Conservation (phyloP, 2,329 filamentous ascomycete genomes). For the Rhynchosporium graminicola region DNA sequence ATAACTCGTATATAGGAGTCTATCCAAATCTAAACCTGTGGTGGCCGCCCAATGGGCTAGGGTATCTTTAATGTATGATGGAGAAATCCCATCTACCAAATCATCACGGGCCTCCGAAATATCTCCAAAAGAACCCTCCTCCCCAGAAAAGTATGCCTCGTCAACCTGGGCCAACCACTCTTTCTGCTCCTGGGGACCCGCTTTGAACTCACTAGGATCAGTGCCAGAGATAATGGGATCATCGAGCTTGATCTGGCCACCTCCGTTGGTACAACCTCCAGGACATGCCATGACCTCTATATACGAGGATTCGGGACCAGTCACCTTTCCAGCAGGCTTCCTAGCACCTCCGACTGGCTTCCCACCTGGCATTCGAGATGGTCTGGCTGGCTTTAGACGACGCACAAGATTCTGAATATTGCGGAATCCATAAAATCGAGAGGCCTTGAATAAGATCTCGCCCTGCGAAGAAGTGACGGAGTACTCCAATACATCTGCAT, state of each 20-base stretch:
- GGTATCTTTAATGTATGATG: slow-evolving; percentile 63
- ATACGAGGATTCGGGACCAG: slow-evolving; percentile 74
- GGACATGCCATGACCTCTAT: slow-evolving; percentile 99
- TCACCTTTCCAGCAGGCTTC: slow-evolving; percentile 51
- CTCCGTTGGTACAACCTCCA: slow-evolving; percentile 97
- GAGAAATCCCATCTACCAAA: slow-evolving; percentile 65
- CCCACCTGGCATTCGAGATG: slow-evolving; percentile 78
- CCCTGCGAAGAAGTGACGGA: slow-evolving; percentile 59
- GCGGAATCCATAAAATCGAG: slow-evolving; percentile 93
- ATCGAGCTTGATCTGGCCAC: slow-evolving; percentile 89
- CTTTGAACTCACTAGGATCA: slow-evolving; percentile 52
- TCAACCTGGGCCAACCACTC: slow-evolving; percentile 81
- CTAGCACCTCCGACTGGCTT: slow-evolving; percentile 59
- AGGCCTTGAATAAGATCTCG: slow-evolving; percentile 71
- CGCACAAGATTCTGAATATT: slow-evolving; percentile 98
- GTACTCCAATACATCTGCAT: slow-evolving; percentile 90
- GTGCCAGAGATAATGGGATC: slow-evolving; percentile 65
- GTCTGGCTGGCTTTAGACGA: slow-evolving; percentile 78
- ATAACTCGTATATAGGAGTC: slow-evolving; percentile 82
- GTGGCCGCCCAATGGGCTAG: slow-evolving; percentile 74
- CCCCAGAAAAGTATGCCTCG: slow-evolving; percentile 85
- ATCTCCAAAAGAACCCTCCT: slow-evolving; percentile 48
- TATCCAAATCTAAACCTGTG: slow-evolving; percentile 70
- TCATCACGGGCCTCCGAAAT: slow-evolving; percentile 40
- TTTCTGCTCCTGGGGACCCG: slow-evolving; percentile 78